Evolutionary conservation across 192 early-diverging fungal species (phyloP).

Genomic region (Coemansia sp.): DNA sequence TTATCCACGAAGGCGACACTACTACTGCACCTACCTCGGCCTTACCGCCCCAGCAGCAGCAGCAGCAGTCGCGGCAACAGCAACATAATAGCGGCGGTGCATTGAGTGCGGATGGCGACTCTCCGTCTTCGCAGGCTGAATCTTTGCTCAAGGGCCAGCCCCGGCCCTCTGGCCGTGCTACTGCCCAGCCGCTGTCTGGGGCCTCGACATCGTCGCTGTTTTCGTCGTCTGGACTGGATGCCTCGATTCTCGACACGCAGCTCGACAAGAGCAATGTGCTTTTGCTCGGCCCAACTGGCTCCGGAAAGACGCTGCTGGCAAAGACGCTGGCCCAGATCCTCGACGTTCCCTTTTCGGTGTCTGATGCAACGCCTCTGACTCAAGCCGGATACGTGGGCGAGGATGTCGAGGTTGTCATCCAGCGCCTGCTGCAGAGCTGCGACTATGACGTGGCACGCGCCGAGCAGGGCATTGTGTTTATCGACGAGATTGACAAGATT

Average conservation of each 20-base stretch:
- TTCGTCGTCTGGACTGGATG: background rate
- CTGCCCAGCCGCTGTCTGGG: background rate
- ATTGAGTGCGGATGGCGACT: background rate
- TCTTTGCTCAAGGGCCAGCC: background rate
- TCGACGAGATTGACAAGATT: slow-evolving; percentile 95
- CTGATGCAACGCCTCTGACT: slow-evolving; percentile 91
- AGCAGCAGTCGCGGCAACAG: background rate
- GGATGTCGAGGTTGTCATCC: slow-evolving; percentile 87
- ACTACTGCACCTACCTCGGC: background rate
- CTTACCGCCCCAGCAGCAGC: slow-evolving; percentile 4
- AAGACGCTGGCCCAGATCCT: slow-evolving; percentile 82
- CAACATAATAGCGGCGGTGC: background rate
- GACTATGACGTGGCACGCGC: slow-evolving; percentile 87
- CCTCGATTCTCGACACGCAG: slow-evolving; percentile 48
- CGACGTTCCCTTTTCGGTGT: slow-evolving; percentile 87
- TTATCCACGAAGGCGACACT: slow-evolving; percentile 20
- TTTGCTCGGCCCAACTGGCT: slow-evolving; percentile 84
- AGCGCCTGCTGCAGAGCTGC: slow-evolving; percentile 82
- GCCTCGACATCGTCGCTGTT: background rate
- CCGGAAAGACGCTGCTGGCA: slow-evolving; percentile 82
- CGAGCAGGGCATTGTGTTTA: slow-evolving; percentile 87
- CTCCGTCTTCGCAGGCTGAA: background rate
- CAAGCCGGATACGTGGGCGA: slow-evolving; percentile 93
- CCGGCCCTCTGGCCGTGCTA: background rate
- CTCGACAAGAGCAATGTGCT: slow-evolving; percentile 93